Evolutionary conservation across 495 filamentous ascomycete species (phyloP), one percentile per base, ranked within the genome.

Genomic region (Xylaria telfairii): DNA sequence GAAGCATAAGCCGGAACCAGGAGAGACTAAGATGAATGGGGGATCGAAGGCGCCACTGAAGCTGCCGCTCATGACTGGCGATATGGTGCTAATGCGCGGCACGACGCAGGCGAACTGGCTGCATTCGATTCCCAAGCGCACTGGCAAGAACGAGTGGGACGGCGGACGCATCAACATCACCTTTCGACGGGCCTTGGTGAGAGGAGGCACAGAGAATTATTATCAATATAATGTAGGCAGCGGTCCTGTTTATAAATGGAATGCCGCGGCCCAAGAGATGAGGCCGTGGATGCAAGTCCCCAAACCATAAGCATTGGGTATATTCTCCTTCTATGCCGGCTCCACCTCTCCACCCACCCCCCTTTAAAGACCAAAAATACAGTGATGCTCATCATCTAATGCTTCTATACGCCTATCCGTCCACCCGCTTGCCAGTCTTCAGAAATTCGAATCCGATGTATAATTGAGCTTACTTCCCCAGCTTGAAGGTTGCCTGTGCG

Each of bases 401-500:
- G 37, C 60, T 24, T 34, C 12, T 13, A 49, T 46, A 10, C 30
- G 13, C 30, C 53, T 28, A 1, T 37, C 15, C 8, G 41, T 19
- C 17, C 17, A 47, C 7, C 19, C 37, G 21, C 37, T 69, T 37
- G n/a, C 56, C 34, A 60, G 19, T 39, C 30, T 26, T 42, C 1
- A 47, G 17, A 19, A 49, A 42, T 57, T 51, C 19, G 12, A 49
- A 28, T 41, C 17, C 17, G 2, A 5, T 46, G 15, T 21, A 13
- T 34, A 7, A 15, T n/a, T 34, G 26, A 24, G 5, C 67, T 74
- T 87, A 99, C 75, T 92, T 89, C 26, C 96, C 96, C 77, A 95
- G 90, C 44, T 93, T 89, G 88, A 98, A 95, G 75, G 96, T 90
- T 32, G 93, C 95, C 69, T 92, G 90, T 7, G 93, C 93, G 82